Base-by-base conservation (phyloP, 1,284 basidiomycete genomes). In the Leucocoprinus gongylophorus region DNA sequence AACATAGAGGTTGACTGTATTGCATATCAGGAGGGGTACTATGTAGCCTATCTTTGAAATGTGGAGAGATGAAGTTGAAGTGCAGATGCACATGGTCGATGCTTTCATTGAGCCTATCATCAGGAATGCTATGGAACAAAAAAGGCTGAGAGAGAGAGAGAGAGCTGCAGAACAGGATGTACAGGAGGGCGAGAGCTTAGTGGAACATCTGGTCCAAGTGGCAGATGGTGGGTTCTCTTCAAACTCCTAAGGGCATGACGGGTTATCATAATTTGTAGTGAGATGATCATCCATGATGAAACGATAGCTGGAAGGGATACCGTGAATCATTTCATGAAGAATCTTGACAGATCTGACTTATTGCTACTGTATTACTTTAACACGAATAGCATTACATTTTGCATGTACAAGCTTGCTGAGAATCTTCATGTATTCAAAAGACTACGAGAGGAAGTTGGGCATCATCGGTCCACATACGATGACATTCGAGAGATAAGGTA, bases 291-390 rank as follows among this genome's bases (percentile, higher is more conserved):
- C 5, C 48, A 33, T 21, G 41, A 50, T 18, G 65, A 67, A 49
- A 67, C 64, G 13, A 53, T 73, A 13, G 70, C 72, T 38, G 70
- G 72, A 13, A 58, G 69, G 9, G 69, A 72, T 57, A 70, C 69
- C 7, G 68, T 71, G 48, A 44, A 64, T 57, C n/a, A 13, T 17
- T 37, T 15, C 35, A 26, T 41, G 39, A 23, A 9, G 46, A 26
- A 9, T 45, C 17, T 1, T 15, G 18, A 20, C 47, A 23, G 48
- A n/a, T 43, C 51, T n/a, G n/a, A 38, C 17, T 8, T 5, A n/a
- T 21, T 12, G 10, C 6, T 29, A n/a, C 20, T 23, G 67, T 61
- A 0, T 71, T 66, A 48, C 59, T 60, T 50, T 62, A 74, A 64
- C 12, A 56, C 64, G 7, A 60, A 59, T 40, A 61, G 54, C 23